Evolutionary conservation across 176 grass and related monocot genomes (phyloP).

Genomic region (Carex pumila): DNA sequence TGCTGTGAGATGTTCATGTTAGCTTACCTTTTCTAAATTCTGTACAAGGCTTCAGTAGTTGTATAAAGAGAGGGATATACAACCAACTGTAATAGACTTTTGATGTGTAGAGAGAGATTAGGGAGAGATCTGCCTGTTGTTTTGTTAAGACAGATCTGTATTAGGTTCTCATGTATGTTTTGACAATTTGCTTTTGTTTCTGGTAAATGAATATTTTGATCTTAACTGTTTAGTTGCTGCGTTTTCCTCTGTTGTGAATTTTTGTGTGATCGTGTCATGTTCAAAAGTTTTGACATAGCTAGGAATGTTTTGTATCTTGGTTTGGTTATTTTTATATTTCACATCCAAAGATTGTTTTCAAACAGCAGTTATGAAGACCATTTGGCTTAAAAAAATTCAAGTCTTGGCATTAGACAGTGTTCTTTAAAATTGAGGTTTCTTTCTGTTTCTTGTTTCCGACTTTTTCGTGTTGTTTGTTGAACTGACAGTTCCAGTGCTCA

Average conservation of each 20-base stretch:
- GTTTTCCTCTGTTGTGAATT: neutral
- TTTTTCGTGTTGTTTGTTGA: neutral
- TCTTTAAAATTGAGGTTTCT: neutral
- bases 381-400: neutral
- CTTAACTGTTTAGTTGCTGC: neutral
- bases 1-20: conserved; percentile 20
- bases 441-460: neutral
- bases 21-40: conserved; percentile 1
- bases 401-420: neutral
- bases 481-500: neutral
- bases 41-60: conserved; percentile 10
- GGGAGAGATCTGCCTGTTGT: conserved; percentile 8
- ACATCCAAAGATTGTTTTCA: neutral
- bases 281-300: neutral
- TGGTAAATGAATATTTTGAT: conserved; percentile 1
- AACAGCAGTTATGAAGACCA: neutral
- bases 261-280: neutral
- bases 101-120: conserved; percentile 10
- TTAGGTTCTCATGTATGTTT: conserved; percentile 10
- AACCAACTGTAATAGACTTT: conserved; percentile 5
- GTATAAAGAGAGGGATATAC: conserved; percentile 15
- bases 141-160: conserved; percentile 13
- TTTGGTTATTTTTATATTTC: neutral
- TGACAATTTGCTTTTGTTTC: conserved; percentile 7
- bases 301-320: neutral